Evolutionary conservation across 1,139 yeast species (phyloP), one percentile per base, ranked within the genome.

Genomic region (Chernovozyma aurita): DNA sequence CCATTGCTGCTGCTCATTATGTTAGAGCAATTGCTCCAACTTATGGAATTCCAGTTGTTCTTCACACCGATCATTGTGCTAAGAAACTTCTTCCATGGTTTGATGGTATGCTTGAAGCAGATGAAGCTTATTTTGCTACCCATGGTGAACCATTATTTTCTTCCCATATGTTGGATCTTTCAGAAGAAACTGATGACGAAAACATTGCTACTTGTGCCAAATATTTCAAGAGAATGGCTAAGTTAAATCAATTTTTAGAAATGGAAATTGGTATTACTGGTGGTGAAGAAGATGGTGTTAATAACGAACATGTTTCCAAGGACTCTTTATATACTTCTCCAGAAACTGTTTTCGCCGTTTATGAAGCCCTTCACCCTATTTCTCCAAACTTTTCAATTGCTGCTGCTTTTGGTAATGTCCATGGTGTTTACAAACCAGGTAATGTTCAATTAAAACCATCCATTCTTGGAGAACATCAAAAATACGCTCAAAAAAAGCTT

Each of bases 211-310:
- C 86, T 51, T 90, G 97, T 78, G 95, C 71, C 68, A 84, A 87
- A 75, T 94, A 94, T 80, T 92, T 94, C 73, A 76, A 76, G 66
- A 87, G 95, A 72, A 88, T 87, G 80, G 74, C 95, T 65, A 88
- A 86, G 73, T 78, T 90, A 80, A 76, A 79, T 75, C 97, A 92
- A 76, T 92, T 94, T 92, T 81, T 92, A 65, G 99, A 92, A 79
- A 94, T 92, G 98, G 99, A 92, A 78, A 92, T 92, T 64, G 99
- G 98, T 80, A 92, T 92, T 80, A 94, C 98, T 63, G 97, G 98
- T 74, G 98, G 98, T 83, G 98, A 92, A 76, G 98, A 92, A 75
- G 99, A 92, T 64, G 99, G 99, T 81, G 98, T 94, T 59, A 94
- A 92, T 83, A 94, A 92, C 79, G 94, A 90, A 70, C 77, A 80